phyloP scores from a whole-genome alignment of 768 basidiomycete genomes.

The Serendipita sp. region DNA sequence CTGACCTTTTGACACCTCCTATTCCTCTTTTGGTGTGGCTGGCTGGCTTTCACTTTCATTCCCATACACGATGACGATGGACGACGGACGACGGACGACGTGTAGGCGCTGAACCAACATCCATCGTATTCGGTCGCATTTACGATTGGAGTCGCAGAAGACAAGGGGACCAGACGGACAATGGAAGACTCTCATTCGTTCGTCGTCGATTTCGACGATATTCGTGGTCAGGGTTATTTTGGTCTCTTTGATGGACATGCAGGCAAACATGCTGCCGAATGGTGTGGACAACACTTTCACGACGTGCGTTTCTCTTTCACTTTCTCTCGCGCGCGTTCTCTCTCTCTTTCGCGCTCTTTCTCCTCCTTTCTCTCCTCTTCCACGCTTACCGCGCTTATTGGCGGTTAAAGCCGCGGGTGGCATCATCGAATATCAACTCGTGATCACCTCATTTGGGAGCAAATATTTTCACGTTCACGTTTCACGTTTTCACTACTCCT shows the following conservation, averaged over 20 bases:
- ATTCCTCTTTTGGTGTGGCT: too few relatives aligned
- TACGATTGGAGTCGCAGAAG: constrained; percentile 63
- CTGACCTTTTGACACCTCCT: too few relatives aligned
- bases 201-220: constrained; percentile 79
- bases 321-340: not conserved
- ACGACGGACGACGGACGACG: not conserved
- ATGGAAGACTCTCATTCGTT: constrained; percentile 99
- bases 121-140: constrained; percentile 48
- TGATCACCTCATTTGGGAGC: too few relatives aligned
- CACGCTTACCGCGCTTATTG: too few relatives aligned
- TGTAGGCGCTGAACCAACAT: constrained; percentile 59
- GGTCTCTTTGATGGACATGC: constrained; percentile 98
- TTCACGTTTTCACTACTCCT: not conserved
- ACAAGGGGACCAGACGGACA: constrained; percentile 75
- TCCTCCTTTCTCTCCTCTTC: too few relatives aligned
- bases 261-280: constrained; percentile 96
- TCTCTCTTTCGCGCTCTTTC: too few relatives aligned
- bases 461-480: too few relatives aligned
- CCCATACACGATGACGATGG: too few relatives aligned
- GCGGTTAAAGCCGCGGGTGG: too few relatives aligned
- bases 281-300: constrained; percentile 95
- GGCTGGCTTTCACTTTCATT: too few relatives aligned
- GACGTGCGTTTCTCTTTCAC: constrained; percentile 33
- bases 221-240: constrained; percentile 94
- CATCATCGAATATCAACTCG: too few relatives aligned